phyloP scores from a whole-genome alignment of 192 early-diverging fungal species.

The Backusella liffmaniae region DNA sequence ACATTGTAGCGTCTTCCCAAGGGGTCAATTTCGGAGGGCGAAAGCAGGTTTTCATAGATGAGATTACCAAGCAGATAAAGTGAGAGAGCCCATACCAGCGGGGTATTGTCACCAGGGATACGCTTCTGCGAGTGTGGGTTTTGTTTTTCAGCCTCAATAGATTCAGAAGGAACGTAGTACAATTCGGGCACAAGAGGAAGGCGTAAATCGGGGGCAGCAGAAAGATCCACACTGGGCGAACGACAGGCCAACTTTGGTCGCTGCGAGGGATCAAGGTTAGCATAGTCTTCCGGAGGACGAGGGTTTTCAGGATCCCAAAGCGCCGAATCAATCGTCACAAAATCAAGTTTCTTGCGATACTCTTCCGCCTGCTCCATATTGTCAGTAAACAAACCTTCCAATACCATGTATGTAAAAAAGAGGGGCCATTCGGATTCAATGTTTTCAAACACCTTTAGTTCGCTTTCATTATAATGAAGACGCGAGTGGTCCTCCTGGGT shows the following conservation, averaged over 20 bases:
- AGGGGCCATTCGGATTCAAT: slow-evolving; percentile 91
- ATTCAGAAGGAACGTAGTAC: slow-evolving; percentile 77
- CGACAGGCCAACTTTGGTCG: slow-evolving; percentile 4
- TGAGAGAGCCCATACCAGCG: slow-evolving; percentile 85
- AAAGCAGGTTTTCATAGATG: slow-evolving; percentile 74
- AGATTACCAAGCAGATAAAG: slow-evolving; percentile 75
- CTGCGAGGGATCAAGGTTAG: not conserved
- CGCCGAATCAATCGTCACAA: slow-evolving; percentile 70
- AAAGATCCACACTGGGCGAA: not conserved
- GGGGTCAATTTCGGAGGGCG: slow-evolving; percentile 80
- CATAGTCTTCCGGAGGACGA: slow-evolving; percentile 10
- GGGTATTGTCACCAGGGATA: slow-evolving; percentile 82
- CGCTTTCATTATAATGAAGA: slow-evolving; percentile 78
- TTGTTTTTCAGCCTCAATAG: slow-evolving; percentile 67
- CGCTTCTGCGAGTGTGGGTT: slow-evolving; percentile 69
- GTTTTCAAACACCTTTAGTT: slow-evolving; percentile 80
- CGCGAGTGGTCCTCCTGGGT: slow-evolving; percentile 73
- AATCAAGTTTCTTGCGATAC: slow-evolving; percentile 66
- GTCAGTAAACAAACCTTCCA: slow-evolving; percentile 76
- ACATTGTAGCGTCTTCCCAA: slow-evolving; percentile 70
- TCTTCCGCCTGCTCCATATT: slow-evolving; percentile 65
- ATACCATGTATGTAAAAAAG: slow-evolving; percentile 85
- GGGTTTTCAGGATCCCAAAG: slow-evolving; percentile 33
- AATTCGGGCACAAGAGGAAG: slow-evolving; percentile 67
- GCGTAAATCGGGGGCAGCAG: slow-evolving; percentile 30